Evolutionary conservation across 306 rosid genomes (phyloP).

Genomic region (Cucumis melo): DNA sequence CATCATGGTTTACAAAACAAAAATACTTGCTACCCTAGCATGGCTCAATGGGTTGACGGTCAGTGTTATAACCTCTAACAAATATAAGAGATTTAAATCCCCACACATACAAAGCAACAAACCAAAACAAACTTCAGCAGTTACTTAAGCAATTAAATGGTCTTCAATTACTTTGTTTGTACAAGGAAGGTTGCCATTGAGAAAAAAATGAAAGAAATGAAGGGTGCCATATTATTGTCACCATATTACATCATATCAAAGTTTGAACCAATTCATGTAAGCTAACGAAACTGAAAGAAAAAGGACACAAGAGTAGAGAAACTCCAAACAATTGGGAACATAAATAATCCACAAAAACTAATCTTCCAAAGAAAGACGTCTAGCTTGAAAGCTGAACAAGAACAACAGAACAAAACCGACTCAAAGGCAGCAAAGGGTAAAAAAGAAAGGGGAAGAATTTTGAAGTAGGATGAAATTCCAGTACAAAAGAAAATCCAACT

Average conservation of each 20-base stretch:
- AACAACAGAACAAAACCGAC: neutral
- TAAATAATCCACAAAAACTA: neutral
- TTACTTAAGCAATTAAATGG: constrained; percentile 1
- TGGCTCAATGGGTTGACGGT: neutral
- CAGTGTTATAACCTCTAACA: neutral
- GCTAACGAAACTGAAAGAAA: neutral
- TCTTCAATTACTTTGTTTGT: neutral
- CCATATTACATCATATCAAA: neutral
- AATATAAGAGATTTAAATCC: neutral
- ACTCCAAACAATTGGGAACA: neutral
- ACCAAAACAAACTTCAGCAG: neutral
- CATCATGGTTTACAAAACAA: neutral
- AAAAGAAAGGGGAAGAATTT: neutral
- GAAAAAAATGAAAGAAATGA: neutral
- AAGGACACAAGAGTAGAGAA: neutral
- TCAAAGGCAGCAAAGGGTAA: neutral
- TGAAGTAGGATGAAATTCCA: neutral
- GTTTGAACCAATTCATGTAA: neutral
- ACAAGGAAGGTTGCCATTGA: neutral
- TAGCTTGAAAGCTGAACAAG: neutral
- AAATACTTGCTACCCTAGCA: neutral
- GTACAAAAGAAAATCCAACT: neutral
- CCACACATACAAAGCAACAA: neutral
- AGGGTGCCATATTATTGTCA: neutral
- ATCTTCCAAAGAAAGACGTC: neutral